Evolutionary conservation across 345 rosid species (phyloP).

Genomic region (Passiflora organensis): DNA sequence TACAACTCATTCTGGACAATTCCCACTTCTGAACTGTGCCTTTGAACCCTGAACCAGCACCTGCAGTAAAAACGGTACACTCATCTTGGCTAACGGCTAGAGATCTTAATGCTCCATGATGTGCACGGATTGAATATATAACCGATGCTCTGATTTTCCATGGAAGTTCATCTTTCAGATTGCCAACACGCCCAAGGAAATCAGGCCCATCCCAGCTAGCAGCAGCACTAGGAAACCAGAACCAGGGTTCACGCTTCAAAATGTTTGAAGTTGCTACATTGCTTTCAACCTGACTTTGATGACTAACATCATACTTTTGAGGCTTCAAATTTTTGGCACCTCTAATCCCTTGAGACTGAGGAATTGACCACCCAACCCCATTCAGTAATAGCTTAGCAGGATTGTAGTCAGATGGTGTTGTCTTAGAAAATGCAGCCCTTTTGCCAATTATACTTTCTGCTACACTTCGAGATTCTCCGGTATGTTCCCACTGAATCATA

Average conservation of each 20-base stretch:
- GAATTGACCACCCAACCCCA: constrained; percentile 77
- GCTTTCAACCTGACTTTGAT: constrained; percentile 29
- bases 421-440: constrained; percentile 39
- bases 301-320: constrained; percentile 32
- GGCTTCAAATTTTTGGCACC: constrained; percentile 53
- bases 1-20: constrained; percentile 64
- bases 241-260: constrained; percentile 70
- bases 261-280: constrained; percentile 38
- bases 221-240: constrained; percentile 90
- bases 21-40: constrained; percentile 96
- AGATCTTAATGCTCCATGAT: constrained; percentile 80
- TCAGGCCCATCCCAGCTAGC: constrained; percentile 84
- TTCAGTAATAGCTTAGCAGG: constrained; percentile 73
- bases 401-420: constrained; percentile 51
- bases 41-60: constrained; percentile 82
- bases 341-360: constrained; percentile 64
- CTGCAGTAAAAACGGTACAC: constrained; percentile 79
- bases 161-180: constrained; percentile 71
- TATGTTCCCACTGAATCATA: constrained; percentile 80
- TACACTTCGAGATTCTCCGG: constrained; percentile 63
- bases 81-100: constrained; percentile 80
- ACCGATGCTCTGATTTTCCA: constrained; percentile 86
- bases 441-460: constrained; percentile 37
- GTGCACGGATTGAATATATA: constrained; percentile 69
- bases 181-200: constrained; percentile 62